Percentiles rank a stretch among this genome's conserved stretches.
Evolutionary conservation across 1,139 yeast species (phyloP).

Genomic region (Hanseniaspora uvarum): DNA sequence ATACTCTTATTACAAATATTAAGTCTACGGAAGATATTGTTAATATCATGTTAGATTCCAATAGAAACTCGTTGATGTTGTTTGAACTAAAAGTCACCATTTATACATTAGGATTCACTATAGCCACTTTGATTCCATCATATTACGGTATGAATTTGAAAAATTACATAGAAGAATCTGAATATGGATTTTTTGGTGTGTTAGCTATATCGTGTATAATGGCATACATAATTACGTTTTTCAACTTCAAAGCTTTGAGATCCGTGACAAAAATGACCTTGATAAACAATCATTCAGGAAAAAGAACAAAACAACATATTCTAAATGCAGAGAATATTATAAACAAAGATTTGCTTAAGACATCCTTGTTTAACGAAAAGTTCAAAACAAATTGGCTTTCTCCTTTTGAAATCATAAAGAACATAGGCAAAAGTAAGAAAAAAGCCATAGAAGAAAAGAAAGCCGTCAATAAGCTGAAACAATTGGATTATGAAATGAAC

Average conservation of each 20-base stretch:
- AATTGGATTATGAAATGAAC: conserved; percentile 3
- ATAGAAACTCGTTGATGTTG: conserved; percentile 85
- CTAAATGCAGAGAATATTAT: conserved; percentile 23
- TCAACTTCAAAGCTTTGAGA: conserved; percentile 36
- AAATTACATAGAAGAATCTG: conserved; percentile 74
- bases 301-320: conserved; percentile 22
- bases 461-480: conserved; percentile 1
- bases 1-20: conserved; percentile 69
- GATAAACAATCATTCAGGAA: conserved; percentile 29
- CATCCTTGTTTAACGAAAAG: conserved; percentile 2
- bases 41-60: conserved; percentile 87
- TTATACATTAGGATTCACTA: conserved; percentile 78
- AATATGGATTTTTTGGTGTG: conserved; percentile 39
- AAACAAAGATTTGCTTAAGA: conserved; percentile 23
- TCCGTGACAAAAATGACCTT: conserved; percentile 40
- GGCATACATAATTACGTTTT: conserved; percentile 35
- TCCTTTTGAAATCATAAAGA: background rate
- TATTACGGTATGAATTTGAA: conserved; percentile 92
- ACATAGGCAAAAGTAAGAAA: background rate
- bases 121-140: conserved; percentile 66
- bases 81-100: conserved; percentile 76
- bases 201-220: conserved; percentile 34
- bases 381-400: background rate
- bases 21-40: conserved; percentile 92
- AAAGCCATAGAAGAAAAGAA: background rate